Evolutionary conservation across 495 filamentous ascomycete genomes (phyloP).

Genomic region (Margaritispora aquatica): DNA sequence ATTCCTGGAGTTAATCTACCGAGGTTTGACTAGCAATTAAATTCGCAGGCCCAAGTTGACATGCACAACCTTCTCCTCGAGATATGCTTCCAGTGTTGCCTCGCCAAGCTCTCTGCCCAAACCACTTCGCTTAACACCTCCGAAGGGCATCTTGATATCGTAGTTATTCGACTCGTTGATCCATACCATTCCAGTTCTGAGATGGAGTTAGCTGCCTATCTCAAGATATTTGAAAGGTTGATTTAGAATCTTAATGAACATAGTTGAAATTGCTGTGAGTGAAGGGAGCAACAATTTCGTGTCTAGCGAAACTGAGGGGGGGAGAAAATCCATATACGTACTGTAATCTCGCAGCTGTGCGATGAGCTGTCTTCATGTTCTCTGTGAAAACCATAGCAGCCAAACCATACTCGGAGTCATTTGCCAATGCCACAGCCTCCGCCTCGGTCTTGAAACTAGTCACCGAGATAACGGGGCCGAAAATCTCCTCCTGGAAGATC

Average conservation of each 20-base stretch:
- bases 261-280: no score
- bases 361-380: slow-evolving; percentile 65
- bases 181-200: slow-evolving; percentile 78
- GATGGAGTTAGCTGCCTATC: no score
- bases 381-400: slow-evolving; percentile 78
- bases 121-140: slow-evolving; percentile 15
- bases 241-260: no score
- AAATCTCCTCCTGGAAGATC: slow-evolving; percentile 39
- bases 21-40: not conserved
- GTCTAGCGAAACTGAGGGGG: no score
- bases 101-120: slow-evolving; percentile 7
- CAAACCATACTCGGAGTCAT: slow-evolving; percentile 73
- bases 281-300: no score
- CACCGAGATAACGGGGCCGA: slow-evolving; percentile 46
- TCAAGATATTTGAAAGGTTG: no score
- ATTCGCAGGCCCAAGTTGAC: not conserved
- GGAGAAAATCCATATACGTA: no score
- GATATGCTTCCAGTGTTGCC: not conserved
- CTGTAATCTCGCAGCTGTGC: slow-evolving; percentile 66
- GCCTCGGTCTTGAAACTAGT: slow-evolving; percentile 50
- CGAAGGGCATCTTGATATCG: slow-evolving; percentile 9
- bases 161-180: slow-evolving; percentile 52
- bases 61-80: not conserved
- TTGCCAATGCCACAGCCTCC: slow-evolving; percentile 70
- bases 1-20: not conserved